Evolutionary conservation across 2,329 filamentous ascomycete genomes (phyloP).

Genomic region (Trichoderma polysporum): DNA sequence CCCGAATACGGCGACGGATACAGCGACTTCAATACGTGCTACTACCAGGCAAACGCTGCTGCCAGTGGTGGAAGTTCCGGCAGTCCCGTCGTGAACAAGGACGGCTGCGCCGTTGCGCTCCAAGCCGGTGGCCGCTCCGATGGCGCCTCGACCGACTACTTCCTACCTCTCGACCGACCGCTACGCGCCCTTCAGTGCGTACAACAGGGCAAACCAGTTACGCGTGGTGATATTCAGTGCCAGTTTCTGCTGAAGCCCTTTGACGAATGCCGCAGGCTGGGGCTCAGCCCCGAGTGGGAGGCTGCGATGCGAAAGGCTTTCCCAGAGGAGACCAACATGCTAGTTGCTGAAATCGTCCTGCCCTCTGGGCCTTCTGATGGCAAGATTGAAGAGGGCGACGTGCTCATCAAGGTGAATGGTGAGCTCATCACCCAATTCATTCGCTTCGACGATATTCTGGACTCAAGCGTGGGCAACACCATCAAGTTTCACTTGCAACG

Average conservation of each 20-base stretch:
- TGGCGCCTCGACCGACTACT: conserved; percentile 96
- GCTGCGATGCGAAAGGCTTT: conserved; percentile 78
- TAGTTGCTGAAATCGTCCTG: conserved; percentile 92
- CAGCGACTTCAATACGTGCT: conserved; percentile 93
- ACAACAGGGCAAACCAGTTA: conserved; percentile 70
- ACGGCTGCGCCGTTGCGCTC: conserved; percentile 86
- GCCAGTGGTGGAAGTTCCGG: conserved; percentile 98
- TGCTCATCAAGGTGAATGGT: conserved; percentile 89
- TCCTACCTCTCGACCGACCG: conserved; percentile 88
- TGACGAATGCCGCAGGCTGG: conserved; percentile 89
- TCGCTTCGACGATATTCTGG: conserved; percentile 84
- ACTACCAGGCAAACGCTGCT: conserved; percentile 96
- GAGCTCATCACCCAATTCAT: conserved; percentile 93
- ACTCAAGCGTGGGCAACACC: conserved; percentile 78
- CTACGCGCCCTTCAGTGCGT: conserved; percentile 84
- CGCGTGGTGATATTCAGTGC: conserved; percentile 95
- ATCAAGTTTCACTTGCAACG: conserved; percentile 82
- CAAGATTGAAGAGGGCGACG: conserved; percentile 91
- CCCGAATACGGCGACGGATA: conserved; percentile 98
- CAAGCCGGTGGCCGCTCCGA: conserved; percentile 93
- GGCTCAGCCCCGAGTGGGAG: conserved; percentile 83
- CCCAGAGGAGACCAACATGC: conserved; percentile 92
- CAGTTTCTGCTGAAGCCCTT: conserved; percentile 97
- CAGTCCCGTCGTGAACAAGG: conserved; percentile 93
- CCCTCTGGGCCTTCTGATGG: conserved; percentile 83